phyloP scores from a whole-genome alignment of 2,329 filamentous ascomycete genomes.

The Aspergillus sp. region DNA sequence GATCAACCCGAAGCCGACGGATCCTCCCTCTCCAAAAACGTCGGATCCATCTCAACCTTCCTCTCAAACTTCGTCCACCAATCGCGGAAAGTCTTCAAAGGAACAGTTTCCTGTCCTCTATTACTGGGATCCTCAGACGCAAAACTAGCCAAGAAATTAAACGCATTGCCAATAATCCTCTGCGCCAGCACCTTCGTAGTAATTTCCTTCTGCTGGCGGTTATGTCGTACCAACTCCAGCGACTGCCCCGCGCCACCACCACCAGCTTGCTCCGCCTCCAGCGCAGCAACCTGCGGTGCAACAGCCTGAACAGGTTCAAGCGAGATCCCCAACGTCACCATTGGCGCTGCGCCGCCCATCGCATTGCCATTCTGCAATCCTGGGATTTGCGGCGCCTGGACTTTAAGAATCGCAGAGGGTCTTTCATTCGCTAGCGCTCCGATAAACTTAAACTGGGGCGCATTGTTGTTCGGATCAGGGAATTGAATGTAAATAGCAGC shows the following conservation, averaged over 20 bases:
- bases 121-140: slow-evolving; percentile 58
- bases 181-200: slow-evolving; percentile 82
- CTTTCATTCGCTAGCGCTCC: slow-evolving; percentile 89
- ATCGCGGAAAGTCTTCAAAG: slow-evolving; percentile 91
- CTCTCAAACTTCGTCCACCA: slow-evolving; percentile 98
- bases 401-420: slow-evolving; percentile 86
- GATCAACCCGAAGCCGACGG: slow-evolving; percentile 34
- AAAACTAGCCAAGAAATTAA: slow-evolving; percentile 93
- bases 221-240: slow-evolving; percentile 32
- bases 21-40: slow-evolving; percentile 77
- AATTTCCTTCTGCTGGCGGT: slow-evolving; percentile 43
- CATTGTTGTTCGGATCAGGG: slow-evolving; percentile 49
- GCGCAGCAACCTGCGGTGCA: slow-evolving; percentile 64
- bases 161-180: slow-evolving; percentile 93
- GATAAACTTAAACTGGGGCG: slow-evolving; percentile 70
- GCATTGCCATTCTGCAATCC: slow-evolving; percentile 43
- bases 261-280: slow-evolving; percentile 42
- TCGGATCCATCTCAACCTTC: slow-evolving; percentile 79
- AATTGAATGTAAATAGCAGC: slow-evolving; percentile 87
- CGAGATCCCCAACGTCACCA: slow-evolving; percentile 77
- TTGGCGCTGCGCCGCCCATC: slow-evolving; percentile 53
- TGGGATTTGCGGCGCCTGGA: slow-evolving; percentile 47
- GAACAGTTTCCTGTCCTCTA: slow-evolving; percentile 78
- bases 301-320: slow-evolving; percentile 77
- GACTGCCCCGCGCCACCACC: slow-evolving; percentile 18